These are phyloP conservation scores for Mucor circinelloides DNA, from an alignment of 371 early-diverging fungal genomes.

Conservation along the genomic window DNA sequence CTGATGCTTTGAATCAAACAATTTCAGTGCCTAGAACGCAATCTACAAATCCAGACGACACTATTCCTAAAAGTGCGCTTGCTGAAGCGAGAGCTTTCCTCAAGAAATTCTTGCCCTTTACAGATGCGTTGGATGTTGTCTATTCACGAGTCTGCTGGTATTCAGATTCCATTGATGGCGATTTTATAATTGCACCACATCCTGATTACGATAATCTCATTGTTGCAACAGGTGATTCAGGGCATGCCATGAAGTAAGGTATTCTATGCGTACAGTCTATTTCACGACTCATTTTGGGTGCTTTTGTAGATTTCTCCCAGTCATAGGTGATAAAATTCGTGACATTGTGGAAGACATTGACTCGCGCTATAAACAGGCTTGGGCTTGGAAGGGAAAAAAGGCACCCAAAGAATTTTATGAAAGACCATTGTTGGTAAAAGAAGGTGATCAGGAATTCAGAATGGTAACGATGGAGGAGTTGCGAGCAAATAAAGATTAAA, in stretches of 20 bases:
- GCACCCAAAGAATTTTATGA: conserved; percentile 12
- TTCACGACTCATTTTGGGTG: not conserved
- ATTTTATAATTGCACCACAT: conserved; percentile 39
- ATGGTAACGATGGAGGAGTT: conserved; percentile 18
- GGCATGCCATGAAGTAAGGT: conserved; percentile 51
- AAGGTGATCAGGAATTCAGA: conserved; percentile 7
- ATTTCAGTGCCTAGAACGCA: conserved; percentile 45
- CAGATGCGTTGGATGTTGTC: conserved; percentile 25
- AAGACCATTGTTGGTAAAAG: conserved; percentile 14
- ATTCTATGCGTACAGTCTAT: not conserved
- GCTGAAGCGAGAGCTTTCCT: conserved; percentile 30
- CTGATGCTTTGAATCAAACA: conserved; percentile 8
- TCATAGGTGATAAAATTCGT: conserved; percentile 28
- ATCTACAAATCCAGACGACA: conserved; percentile 31
- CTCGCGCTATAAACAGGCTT: conserved; percentile 15
- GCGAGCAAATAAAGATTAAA: not conserved
- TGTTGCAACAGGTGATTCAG: conserved; percentile 48
- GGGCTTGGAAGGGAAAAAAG: conserved; percentile 22
- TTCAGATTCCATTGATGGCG: conserved; percentile 45
- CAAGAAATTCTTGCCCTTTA: conserved; percentile 32
- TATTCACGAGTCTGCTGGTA: conserved; percentile 47
- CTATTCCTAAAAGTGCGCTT: conserved; percentile 37
- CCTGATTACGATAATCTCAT: conserved; percentile 42
- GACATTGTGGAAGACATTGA: conserved; percentile 27
- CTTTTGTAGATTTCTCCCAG: conserved; percentile 24